Evolutionary conservation across 2,329 filamentous ascomycete genomes (phyloP).

Genomic region (Penicillium brasilianum): DNA sequence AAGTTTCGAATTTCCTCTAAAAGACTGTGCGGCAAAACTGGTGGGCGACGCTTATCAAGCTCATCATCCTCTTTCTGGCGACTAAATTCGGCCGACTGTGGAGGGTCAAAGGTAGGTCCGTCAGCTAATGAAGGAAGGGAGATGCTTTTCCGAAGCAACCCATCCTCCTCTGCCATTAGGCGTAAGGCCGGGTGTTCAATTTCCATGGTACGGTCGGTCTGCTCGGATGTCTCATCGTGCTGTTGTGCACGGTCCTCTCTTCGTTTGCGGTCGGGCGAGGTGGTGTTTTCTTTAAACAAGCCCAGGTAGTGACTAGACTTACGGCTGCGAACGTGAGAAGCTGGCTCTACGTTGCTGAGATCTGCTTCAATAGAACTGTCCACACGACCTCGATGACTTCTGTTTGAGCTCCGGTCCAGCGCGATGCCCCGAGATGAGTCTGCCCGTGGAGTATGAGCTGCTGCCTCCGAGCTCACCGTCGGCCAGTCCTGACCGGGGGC

Average conservation of each 20-base stretch:
- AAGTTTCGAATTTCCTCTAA: slow-evolving; percentile 63
- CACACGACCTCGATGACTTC: slow-evolving; percentile 54
- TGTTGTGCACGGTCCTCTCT: slow-evolving; percentile 52
- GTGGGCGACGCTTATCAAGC: slow-evolving; percentile 34
- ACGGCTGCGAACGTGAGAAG: slow-evolving; percentile 62
- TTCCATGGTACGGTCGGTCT: slow-evolving; percentile 24
- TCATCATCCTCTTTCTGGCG: slow-evolving; percentile 29
- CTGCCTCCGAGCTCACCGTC: slow-evolving; percentile 27
- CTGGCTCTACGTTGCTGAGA: slow-evolving; percentile 61
- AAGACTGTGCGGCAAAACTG: slow-evolving; percentile 54
- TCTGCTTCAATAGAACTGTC: slow-evolving; percentile 69
- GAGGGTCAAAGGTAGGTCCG: slow-evolving; percentile 29
- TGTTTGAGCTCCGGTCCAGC: slow-evolving; percentile 47
- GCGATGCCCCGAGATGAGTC: slow-evolving; percentile 29
- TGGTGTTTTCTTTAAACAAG: slow-evolving; percentile 67
- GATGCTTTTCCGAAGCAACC: slow-evolving; percentile 34
- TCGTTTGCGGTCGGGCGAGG: slow-evolving; percentile 58
- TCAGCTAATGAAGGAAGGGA: slow-evolving; percentile 37
- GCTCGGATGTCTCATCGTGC: slow-evolving; percentile 35
- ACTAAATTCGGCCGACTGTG: slow-evolving; percentile 12
- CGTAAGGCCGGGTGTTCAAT: slow-evolving; percentile 19
- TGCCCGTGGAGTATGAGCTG: slow-evolving; percentile 31
- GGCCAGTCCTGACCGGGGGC: slow-evolving; percentile 27
- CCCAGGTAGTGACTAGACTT: slow-evolving; percentile 70
- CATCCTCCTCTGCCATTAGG: slow-evolving; percentile 22